A percentile compares a stretch with the other conserved stretches of the same genome.
Evolutionary conservation across 331 rosid species (phyloP).

Genomic region (Quercus phellos): DNA sequence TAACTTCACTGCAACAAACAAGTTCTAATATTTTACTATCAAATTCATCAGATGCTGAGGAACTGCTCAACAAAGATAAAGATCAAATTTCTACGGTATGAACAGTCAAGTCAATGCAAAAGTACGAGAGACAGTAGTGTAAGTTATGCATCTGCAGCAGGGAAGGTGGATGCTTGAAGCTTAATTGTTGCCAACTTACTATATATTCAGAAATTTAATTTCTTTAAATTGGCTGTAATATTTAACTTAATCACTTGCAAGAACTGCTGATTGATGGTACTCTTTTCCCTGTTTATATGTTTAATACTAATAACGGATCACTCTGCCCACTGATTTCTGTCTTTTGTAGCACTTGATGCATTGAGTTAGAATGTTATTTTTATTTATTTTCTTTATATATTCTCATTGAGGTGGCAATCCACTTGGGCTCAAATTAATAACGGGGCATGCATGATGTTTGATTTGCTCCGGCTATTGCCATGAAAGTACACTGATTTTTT

Average conservation of each 20-base stretch:
- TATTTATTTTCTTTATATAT: not conserved
- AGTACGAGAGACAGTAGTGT: conserved; percentile 82
- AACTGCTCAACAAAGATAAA: conserved; percentile 58
- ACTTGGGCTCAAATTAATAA: not conserved
- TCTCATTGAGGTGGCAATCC: not conserved
- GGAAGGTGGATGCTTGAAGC: conserved; percentile 60
- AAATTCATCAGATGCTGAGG: conserved; percentile 72
- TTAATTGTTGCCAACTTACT: conserved; percentile 21
- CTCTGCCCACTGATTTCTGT: not conserved
- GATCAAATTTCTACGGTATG: conserved; percentile 77
- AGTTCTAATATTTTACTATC: conserved; percentile 1
- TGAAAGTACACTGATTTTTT: not conserved
- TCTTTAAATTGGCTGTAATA: conserved; percentile 15
- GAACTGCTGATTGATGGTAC: not conserved
- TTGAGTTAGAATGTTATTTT: not conserved
- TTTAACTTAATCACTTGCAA: conserved; percentile 2
- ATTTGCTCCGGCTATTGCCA: not conserved
- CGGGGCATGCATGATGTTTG: not conserved
- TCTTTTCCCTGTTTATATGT: not conserved
- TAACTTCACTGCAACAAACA: not conserved
- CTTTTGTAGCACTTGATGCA: not conserved
- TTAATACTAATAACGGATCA: not conserved
- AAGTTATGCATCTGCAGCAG: conserved; percentile 98
- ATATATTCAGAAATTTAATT: conserved; percentile 20
- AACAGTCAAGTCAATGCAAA: conserved; percentile 91